Evolutionary conservation across 352 stramenopile species (phyloP).

Genomic region (Bremia lactucae): DNA sequence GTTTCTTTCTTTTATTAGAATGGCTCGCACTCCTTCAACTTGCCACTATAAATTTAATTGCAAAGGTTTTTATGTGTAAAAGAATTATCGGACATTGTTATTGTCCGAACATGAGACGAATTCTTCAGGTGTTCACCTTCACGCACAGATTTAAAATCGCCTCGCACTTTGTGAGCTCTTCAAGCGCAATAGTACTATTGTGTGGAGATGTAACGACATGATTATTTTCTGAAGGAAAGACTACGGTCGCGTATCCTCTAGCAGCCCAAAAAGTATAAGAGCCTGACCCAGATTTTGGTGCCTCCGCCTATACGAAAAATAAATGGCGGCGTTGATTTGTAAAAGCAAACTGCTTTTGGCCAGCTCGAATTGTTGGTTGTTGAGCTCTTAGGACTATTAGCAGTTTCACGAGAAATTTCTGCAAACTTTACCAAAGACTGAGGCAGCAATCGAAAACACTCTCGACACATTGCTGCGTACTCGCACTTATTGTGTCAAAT

Average conservation of each 20-base stretch:
- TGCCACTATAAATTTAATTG: no score
- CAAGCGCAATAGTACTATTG: constrained; percentile 79
- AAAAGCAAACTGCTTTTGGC: no score
- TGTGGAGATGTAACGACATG: constrained; percentile 91
- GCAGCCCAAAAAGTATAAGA: constrained; percentile 79
- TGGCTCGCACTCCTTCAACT: no score
- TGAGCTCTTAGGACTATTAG: no score
- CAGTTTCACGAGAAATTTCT: no score
- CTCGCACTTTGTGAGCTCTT: constrained; percentile 77
- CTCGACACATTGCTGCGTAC: no score
- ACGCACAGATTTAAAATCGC: constrained; percentile 64
- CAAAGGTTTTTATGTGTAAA: constrained; percentile 3
- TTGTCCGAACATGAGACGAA: neutral
- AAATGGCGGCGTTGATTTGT: no score
- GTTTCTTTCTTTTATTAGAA: no score
- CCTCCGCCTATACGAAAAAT: constrained; percentile 90
- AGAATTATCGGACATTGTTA: constrained; percentile 1
- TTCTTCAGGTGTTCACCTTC: constrained; percentile 27
- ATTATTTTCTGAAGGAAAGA: constrained; percentile 82
- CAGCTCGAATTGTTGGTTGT: no score
- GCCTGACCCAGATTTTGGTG: constrained; percentile 84
- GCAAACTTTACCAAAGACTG: no score
- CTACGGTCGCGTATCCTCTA: constrained; percentile 78
- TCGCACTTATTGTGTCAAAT: no score
- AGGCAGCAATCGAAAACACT: no score